Percentiles rank a stretch among this genome's conserved stretches.
Evolutionary conservation across 257 asterid genomes (phyloP).

Genomic region (Gentiana macrophylla): DNA sequence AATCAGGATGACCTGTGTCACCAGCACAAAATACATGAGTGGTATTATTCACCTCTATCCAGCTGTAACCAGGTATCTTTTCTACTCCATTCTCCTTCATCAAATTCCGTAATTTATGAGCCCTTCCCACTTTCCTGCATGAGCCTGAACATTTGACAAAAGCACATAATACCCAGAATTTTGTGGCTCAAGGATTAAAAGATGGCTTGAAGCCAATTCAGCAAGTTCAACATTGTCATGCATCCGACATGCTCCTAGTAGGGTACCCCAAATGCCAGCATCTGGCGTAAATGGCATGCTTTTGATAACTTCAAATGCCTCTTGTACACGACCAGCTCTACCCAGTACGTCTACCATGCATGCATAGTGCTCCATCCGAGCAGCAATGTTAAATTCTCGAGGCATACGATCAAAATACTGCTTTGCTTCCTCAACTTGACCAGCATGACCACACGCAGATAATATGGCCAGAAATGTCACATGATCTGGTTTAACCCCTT

Average conservation of each 20-base stretch:
- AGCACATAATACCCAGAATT: constrained; percentile 82
- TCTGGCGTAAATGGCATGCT: constrained; percentile 72
- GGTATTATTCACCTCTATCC: constrained; percentile 57
- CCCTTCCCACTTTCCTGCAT: constrained; percentile 60
- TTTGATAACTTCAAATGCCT: constrained; percentile 38
- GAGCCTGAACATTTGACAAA: constrained; percentile 66
- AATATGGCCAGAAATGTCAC: constrained; percentile 69
- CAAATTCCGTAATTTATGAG: constrained; percentile 35
- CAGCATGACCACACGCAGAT: constrained; percentile 80
- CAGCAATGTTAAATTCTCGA: constrained; percentile 32
- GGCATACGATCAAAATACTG: constrained; percentile 46
- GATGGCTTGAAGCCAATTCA: constrained; percentile 57
- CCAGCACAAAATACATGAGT: constrained; percentile 72
- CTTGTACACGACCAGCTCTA: constrained; percentile 57
- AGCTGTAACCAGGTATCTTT: constrained; percentile 71
- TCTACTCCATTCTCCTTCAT: constrained; percentile 79
- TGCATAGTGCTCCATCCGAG: constrained; percentile 73
- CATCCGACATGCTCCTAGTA: constrained; percentile 70
- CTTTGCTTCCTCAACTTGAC: constrained; percentile 62
- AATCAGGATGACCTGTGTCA: constrained; percentile 55
- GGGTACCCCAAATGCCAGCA: constrained; percentile 85
- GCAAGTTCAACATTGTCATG: constrained; percentile 76
- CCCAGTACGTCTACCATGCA: constrained; percentile 73
- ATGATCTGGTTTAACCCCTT: constrained; percentile 57
- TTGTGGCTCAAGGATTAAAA: constrained; percentile 57